A percentile compares a stretch with the other conserved stretches of the same genome.
Evolutionary conservation across 169 alveolate species (phyloP).

Genomic region (Cryptosporidium canis): DNA sequence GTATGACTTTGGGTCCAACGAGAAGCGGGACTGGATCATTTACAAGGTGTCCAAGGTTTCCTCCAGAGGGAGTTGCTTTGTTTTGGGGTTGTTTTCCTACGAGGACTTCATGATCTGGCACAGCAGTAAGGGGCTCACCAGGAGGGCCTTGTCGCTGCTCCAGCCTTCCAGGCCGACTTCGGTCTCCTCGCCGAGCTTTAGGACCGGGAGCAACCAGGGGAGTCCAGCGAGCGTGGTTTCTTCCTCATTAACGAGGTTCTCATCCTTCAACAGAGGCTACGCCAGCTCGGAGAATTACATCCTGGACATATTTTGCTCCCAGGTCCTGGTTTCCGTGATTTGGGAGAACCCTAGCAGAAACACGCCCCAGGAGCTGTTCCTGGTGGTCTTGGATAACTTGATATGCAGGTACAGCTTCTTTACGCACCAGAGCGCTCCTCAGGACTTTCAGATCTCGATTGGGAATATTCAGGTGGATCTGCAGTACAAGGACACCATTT

Average conservation of each 20-base stretch:
- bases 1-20: constrained; percentile 42
- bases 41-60: constrained; percentile 8
- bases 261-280: neutral
- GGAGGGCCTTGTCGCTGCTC: constrained; percentile 26
- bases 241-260: constrained; percentile 9
- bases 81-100: constrained; percentile 50
- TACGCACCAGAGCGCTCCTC: neutral
- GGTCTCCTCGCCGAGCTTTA: neutral
- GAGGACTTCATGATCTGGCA: constrained; percentile 59
- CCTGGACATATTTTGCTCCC: constrained; percentile 8
- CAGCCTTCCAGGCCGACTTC: constrained; percentile 14
- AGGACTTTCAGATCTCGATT: constrained; percentile 30
- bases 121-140: constrained; percentile 11
- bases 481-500: constrained; percentile 52
- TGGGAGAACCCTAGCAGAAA: constrained; percentile 36
- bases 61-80: neutral
- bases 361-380: constrained; percentile 57
- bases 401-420: neutral
- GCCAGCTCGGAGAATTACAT: neutral
- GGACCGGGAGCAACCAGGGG: neutral
- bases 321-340: constrained; percentile 18
- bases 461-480: constrained; percentile 40
- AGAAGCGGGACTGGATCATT: constrained; percentile 41
- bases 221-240: constrained; percentile 1
- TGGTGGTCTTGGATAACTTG: constrained; percentile 5